Conservation (phyloP, 2,329 filamentous ascomycete species). For the Neonectria ditissima region DNA sequence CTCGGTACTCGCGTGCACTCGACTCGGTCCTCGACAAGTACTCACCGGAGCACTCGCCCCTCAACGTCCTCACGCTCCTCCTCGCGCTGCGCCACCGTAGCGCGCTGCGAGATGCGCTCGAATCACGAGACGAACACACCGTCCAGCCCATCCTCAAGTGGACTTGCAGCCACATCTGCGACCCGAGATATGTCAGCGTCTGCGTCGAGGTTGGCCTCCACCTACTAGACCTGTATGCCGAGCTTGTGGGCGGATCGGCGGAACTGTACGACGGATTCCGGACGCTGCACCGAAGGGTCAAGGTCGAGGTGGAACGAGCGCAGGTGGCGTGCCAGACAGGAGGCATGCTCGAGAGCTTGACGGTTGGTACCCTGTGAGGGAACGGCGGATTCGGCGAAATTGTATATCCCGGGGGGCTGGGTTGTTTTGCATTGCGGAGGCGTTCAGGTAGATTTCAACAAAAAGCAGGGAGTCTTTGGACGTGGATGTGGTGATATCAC, state of each 20-base stretch:
- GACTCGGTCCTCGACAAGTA: constrained; percentile 77
- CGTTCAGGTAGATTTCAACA: constrained; percentile 43
- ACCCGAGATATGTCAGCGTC: constrained; percentile 83
- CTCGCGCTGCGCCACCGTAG: constrained; percentile 89
- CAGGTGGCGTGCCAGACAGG: constrained; percentile 84
- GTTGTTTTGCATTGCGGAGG: constrained; percentile 46
- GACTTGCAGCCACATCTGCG: constrained; percentile 82
- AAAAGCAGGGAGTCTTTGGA: constrained; percentile 36
- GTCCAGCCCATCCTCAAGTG: constrained; percentile 87
- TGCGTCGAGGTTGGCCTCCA: constrained; percentile 87
- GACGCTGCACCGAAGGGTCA: constrained; percentile 76
- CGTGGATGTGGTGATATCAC: constrained; percentile 34
- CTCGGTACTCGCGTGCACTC: constrained; percentile 80
- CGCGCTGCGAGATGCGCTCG: constrained; percentile 83
- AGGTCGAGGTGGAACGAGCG: constrained; percentile 82
- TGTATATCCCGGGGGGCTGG: constrained; percentile 39
- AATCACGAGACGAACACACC: constrained; percentile 81
- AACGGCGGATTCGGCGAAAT: constrained; percentile 25
- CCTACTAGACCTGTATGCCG: constrained; percentile 87
- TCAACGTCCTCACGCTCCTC: constrained; percentile 80
- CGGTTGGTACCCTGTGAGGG: constrained; percentile 52
- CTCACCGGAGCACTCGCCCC: constrained; percentile 65
- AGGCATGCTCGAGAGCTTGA: constrained; percentile 85
- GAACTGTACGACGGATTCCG: constrained; percentile 79
- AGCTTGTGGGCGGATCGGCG: constrained; percentile 78